Evolutionary conservation across 2,329 filamentous ascomycete genomes (phyloP).

Genomic region (Coleophoma cylindrospora): DNA sequence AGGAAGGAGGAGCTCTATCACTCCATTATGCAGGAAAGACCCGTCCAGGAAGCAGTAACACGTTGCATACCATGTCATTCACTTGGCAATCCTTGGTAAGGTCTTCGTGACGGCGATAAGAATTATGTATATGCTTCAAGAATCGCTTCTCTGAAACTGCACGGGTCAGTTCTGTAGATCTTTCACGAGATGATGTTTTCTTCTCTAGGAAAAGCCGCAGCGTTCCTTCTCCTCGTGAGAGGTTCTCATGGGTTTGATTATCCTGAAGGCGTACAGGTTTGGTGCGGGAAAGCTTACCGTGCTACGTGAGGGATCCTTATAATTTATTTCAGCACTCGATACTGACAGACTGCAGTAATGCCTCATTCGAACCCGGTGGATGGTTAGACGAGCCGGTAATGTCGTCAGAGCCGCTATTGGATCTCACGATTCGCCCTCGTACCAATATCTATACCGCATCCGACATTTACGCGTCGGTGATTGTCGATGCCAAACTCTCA

Average conservation of each 20-base stretch:
- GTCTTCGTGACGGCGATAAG: no score
- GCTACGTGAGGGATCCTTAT: conserved; percentile 8
- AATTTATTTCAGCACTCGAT: not conserved
- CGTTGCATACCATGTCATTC: no score
- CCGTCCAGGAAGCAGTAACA: no score
- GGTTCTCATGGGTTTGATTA: not conserved
- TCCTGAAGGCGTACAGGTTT: not conserved
- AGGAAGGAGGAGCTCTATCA: no score
- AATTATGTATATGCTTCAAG: no score
- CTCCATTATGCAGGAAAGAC: no score
- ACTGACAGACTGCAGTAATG: conserved; percentile 28
- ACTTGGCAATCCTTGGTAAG: no score
- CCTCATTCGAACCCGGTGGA: conserved; percentile 42
- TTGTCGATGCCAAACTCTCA: conserved; percentile 34
- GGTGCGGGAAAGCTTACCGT: conserved; percentile 1
- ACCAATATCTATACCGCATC: conserved; percentile 39
- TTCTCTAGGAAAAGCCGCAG: no score
- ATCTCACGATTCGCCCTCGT: conserved; percentile 35
- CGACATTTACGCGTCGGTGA: conserved; percentile 31
- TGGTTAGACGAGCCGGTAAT: conserved; percentile 31
- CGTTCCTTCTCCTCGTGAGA: no score
- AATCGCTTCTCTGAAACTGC: no score
- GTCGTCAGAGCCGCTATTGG: conserved; percentile 30
- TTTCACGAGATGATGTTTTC: no score
- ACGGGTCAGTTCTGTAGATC: no score